phyloP scores from a whole-genome alignment of 805 yeast species.

The Wickerhamiella vanderwaltii region DNA sequence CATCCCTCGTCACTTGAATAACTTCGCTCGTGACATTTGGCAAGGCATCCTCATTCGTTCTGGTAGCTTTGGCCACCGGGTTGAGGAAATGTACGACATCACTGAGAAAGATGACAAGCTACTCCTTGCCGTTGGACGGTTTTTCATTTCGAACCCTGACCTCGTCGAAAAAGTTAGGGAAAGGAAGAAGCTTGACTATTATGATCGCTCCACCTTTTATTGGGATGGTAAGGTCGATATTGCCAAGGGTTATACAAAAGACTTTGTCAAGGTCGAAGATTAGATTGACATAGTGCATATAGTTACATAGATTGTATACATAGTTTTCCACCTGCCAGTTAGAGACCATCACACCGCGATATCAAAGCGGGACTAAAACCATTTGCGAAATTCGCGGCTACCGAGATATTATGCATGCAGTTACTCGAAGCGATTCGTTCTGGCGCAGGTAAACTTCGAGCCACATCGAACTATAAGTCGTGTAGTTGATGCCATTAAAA shows the following conservation, averaged over 20 bases:
- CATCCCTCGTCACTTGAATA: conserved; percentile 12
- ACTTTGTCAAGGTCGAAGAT: too few relatives aligned
- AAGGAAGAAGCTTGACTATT: conserved; percentile 32
- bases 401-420: too few relatives aligned
- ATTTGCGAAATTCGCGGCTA: too few relatives aligned
- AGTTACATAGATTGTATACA: too few relatives aligned
- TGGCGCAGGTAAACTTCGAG: too few relatives aligned
- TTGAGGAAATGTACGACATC: conserved; percentile 14
- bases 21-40: conserved; percentile 19
- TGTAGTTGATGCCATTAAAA: too few relatives aligned
- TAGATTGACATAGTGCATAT: too few relatives aligned
- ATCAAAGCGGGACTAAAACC: too few relatives aligned
- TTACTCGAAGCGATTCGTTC: too few relatives aligned
- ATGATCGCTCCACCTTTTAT: conserved; percentile 41
- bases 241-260: conserved; percentile 30
- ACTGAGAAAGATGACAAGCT: conserved; percentile 20
- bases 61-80: conserved; percentile 17
- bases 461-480: too few relatives aligned
- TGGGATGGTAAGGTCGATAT: conserved; percentile 19
- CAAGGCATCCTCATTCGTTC: conserved; percentile 18
- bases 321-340: too few relatives aligned
- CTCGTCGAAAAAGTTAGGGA: conserved; percentile 35
- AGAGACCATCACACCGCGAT: too few relatives aligned
- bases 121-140: conserved; percentile 36
- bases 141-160: conserved; percentile 46